phyloP scores from a whole-genome alignment of 176 grass and related monocot species.

The Rhynchospora tenuis region DNA sequence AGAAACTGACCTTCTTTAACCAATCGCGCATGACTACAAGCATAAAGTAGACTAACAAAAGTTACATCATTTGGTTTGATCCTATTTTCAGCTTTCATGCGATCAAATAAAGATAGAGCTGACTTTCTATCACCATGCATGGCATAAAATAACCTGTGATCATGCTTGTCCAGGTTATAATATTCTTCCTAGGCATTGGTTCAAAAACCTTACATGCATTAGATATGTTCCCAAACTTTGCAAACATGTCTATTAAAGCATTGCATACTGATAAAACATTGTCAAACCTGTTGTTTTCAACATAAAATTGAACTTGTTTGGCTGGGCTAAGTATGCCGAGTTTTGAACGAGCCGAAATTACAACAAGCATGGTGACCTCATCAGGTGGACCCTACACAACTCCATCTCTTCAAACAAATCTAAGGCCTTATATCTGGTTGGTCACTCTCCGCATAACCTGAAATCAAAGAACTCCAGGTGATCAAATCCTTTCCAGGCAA shows the following conservation, averaged over 20 bases:
- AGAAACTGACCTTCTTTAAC: slow-evolving; percentile 56
- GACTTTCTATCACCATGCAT: slow-evolving; percentile 71
- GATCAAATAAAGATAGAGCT: slow-evolving; percentile 52
- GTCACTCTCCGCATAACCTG: slow-evolving; percentile 56
- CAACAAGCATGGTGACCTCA: slow-evolving; percentile 59
- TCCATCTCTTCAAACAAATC: slow-evolving; percentile 68
- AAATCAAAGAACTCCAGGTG: slow-evolving; percentile 90
- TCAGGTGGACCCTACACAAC: slow-evolving; percentile 39
- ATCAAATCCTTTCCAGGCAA: slow-evolving; percentile 71
- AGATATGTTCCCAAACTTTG: slow-evolving; percentile 69
- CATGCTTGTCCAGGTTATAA: slow-evolving; percentile 91
- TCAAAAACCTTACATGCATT: slow-evolving; percentile 59
- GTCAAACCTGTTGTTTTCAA: slow-evolving; percentile 43
- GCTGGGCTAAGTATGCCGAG: slow-evolving; percentile 60
- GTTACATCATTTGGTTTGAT: slow-evolving; percentile 69
- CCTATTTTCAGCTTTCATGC: slow-evolving; percentile 52
- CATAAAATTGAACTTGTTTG: slow-evolving; percentile 48
- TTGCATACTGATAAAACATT: slow-evolving; percentile 46
- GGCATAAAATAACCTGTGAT: slow-evolving; percentile 74
- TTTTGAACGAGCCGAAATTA: slow-evolving; percentile 79
- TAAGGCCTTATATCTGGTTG: slow-evolving; percentile 52
- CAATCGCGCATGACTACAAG: slow-evolving; percentile 81
- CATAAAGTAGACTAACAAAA: slow-evolving; percentile 68
- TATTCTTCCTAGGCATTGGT: slow-evolving; percentile 56
- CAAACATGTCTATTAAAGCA: slow-evolving; percentile 94